These are phyloP conservation scores for Jackrogersella multiformis DNA, from an alignment of 495 filamentous ascomycete species.

Conservation along the genomic window DNA sequence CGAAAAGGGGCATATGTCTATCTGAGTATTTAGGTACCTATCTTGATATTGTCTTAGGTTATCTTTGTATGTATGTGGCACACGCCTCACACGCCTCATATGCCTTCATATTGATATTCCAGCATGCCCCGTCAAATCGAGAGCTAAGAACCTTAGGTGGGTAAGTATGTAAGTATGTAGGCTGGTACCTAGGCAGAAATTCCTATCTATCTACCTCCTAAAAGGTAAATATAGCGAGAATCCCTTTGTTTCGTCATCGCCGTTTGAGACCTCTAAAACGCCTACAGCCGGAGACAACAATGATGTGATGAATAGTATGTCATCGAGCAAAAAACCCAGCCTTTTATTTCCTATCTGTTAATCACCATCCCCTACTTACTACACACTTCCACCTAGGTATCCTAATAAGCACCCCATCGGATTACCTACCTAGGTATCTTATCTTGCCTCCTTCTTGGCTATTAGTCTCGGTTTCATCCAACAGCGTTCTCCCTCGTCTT, in stretches of 20 bases:
- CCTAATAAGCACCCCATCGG: no score
- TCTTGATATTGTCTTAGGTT: not conserved
- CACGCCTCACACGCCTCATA: not conserved
- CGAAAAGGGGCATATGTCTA: no score
- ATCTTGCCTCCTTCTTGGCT: not conserved
- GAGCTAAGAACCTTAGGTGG: not conserved
- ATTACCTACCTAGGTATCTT: not conserved
- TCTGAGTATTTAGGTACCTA: no score
- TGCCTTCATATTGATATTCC: no score
- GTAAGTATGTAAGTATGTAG: not conserved
- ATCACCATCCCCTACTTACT: no score
- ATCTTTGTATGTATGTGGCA: slow-evolving; percentile 5
- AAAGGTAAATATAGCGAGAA: not conserved
- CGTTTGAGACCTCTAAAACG: not conserved
- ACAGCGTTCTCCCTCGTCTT: slow-evolving; percentile 2
- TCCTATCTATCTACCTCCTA: no score
- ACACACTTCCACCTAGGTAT: no score
- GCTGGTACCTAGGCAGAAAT: no score
- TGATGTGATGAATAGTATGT: not conserved
- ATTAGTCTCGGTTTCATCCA: not conserved
- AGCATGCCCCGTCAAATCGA: no score
- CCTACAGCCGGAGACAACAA: slow-evolving; percentile 2
- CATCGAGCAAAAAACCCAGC: not conserved
- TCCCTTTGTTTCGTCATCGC: slow-evolving; percentile 1
- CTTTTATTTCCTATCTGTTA: not conserved